Evolutionary conservation across 257 asterid species (phyloP).

Genomic region (Petunia secreta): DNA sequence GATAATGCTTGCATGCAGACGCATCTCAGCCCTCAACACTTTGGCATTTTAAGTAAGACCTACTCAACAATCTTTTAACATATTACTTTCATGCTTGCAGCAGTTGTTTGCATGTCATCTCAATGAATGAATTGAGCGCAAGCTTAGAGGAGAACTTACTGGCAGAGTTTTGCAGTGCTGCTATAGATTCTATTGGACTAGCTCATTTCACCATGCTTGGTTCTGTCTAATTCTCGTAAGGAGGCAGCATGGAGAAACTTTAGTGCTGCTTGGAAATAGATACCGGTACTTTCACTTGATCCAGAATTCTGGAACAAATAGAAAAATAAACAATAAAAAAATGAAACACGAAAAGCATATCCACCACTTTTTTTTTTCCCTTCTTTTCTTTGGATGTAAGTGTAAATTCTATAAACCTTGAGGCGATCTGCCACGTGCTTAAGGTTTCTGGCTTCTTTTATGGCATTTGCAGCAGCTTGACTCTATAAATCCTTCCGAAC

Average conservation of each 20-base stretch:
- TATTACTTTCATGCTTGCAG: conserved; percentile 11
- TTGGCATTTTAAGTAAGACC: background rate
- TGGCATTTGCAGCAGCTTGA: conserved; percentile 81
- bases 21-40: background rate
- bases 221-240: conserved; percentile 72
- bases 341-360: conserved; percentile 22
- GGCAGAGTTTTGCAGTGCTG: conserved; percentile 97
- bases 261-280: conserved; percentile 91
- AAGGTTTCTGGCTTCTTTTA: conserved; percentile 95
- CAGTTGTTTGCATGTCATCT: background rate
- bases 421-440: conserved; percentile 96
- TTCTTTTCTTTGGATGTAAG: conserved; percentile 8
- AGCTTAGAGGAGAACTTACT: conserved; percentile 53
- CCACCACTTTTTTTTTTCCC: conserved; percentile 9
- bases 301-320: conserved; percentile 69
- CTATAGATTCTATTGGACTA: conserved; percentile 80
- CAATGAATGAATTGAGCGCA: conserved; percentile 1
- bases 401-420: conserved; percentile 53
- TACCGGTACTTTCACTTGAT: conserved; percentile 71
- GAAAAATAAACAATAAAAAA: background rate
- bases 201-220: conserved; percentile 71
- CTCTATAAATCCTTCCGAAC: conserved; percentile 80
- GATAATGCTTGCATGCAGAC: background rate
- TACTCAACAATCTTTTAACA: conserved; percentile 5
- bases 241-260: conserved; percentile 97